Evolutionary conservation across 352 stramenopile genomes (phyloP).

Genomic region (Globisporangium yorkense): DNA sequence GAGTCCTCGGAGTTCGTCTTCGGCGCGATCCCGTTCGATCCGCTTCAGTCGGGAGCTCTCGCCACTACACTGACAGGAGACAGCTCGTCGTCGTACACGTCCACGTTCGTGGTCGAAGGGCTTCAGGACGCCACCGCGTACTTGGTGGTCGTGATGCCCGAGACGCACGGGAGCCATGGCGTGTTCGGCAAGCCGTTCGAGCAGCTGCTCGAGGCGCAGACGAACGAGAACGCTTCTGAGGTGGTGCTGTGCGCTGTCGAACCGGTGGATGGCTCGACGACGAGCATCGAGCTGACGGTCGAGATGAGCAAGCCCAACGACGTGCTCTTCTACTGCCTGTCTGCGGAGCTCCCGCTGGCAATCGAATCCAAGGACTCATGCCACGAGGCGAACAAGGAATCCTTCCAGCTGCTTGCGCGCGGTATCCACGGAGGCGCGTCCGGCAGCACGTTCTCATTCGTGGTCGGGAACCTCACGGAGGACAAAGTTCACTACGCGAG

Average conservation of each 20-base stretch:
- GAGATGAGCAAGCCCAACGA: constrained; percentile 59
- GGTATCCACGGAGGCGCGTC: background rate
- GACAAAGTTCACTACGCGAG: constrained; percentile 34
- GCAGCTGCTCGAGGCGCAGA: constrained; percentile 38
- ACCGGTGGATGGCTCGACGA: constrained; percentile 30
- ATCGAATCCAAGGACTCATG: constrained; percentile 3
- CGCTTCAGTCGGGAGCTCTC: background rate
- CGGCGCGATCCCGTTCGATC: constrained; percentile 8
- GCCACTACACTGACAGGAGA: background rate
- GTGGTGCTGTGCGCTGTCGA: constrained; percentile 23
- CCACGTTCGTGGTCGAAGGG: constrained; percentile 30
- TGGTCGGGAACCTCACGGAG: constrained; percentile 48
- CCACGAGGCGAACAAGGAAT: constrained; percentile 23
- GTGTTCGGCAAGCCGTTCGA: constrained; percentile 45
- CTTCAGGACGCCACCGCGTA: constrained; percentile 48
- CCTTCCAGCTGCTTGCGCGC: constrained; percentile 20
- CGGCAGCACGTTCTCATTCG: constrained; percentile 27
- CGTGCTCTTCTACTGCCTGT: constrained; percentile 42
- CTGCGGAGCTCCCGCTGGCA: background rate
- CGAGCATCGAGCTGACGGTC: constrained; percentile 33
- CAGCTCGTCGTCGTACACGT: constrained; percentile 11
- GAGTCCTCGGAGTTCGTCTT: constrained; percentile 7
- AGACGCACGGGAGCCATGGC: constrained; percentile 57
- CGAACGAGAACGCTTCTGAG: constrained; percentile 62
- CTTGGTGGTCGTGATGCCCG: constrained; percentile 46